Percentiles rank a stretch among this genome's conserved stretches.
These are phyloP conservation scores for Glaciozyma martinii DNA, from an alignment of 768 basidiomycete species.

Conservation along the genomic window DNA sequence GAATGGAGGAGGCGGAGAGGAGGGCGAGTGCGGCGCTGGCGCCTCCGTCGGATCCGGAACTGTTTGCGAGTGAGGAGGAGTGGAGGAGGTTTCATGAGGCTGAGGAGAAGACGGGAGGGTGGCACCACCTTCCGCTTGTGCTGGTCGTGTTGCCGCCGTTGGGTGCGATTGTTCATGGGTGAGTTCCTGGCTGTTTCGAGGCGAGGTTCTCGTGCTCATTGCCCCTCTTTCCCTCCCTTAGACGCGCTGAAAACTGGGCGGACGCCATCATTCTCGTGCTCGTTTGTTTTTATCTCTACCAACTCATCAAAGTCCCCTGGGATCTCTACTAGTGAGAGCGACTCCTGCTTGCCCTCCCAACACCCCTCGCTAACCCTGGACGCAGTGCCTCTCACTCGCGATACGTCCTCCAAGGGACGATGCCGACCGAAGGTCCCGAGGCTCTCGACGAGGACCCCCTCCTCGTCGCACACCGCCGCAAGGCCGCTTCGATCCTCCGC, in stretches of 20 bases:
- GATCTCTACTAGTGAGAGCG: conserved; percentile 33
- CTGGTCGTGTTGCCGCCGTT: conserved; percentile 35
- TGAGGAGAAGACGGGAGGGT: not conserved
- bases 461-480: not conserved
- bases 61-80: conserved; percentile 17
- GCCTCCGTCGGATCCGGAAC: conserved; percentile 9
- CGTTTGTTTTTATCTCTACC: conserved; percentile 36
- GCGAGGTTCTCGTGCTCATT: not conserved
- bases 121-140: conserved; percentile 36
- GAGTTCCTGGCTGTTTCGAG: conserved; percentile 5
- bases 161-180: conserved; percentile 33
- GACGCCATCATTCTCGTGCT: conserved; percentile 35
- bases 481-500: conserved; percentile 23
- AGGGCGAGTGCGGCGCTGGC: not conserved
- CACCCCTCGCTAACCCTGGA: too few relatives aligned
- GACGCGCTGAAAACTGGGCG: conserved; percentile 34
- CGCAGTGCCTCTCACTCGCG: conserved; percentile 28
- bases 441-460: conserved; percentile 9
- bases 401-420: conserved; percentile 17
- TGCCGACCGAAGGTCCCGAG: not conserved
- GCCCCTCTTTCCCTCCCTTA: not conserved
- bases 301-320: conserved; percentile 38
- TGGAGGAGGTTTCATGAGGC: conserved; percentile 10
- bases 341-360: too few relatives aligned
- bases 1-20: not conserved